These are phyloP conservation scores for Pseudocercospora musae DNA, from an alignment of 2,329 filamentous ascomycete genomes.

Conservation along the genomic window DNA sequence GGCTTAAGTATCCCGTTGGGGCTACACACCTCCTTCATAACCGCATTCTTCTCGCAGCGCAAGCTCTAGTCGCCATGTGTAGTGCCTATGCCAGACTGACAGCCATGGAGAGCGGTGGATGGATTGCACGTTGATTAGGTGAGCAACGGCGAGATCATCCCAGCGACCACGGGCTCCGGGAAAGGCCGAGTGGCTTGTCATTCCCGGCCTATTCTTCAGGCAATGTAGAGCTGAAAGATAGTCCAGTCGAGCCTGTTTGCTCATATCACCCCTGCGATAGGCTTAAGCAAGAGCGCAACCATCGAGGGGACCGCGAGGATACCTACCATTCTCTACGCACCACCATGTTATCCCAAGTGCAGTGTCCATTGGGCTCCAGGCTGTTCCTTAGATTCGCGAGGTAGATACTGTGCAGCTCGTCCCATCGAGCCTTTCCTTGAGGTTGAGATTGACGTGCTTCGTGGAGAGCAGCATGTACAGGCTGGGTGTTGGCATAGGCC, in stretches of 20 bases:
- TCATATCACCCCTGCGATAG: conserved; percentile 20
- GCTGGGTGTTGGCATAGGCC: neutral
- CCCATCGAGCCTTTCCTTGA: conserved; percentile 11
- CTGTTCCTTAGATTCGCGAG: conserved; percentile 6
- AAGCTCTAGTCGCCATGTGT: conserved; percentile 27
- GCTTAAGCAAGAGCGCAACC: neutral
- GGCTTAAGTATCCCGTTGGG: conserved; percentile 35
- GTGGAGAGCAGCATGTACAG: neutral
- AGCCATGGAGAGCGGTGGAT: conserved; percentile 19
- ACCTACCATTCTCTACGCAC: conserved; percentile 19
- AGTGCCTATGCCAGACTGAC: conserved; percentile 16
- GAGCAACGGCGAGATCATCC: conserved; percentile 24
- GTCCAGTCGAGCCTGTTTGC: conserved; percentile 10
- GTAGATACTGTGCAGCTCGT: conserved; percentile 12
- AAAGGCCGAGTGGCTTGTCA: conserved; percentile 9
- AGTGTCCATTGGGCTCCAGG: conserved; percentile 13
- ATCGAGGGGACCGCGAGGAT: neutral
- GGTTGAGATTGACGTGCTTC: neutral
- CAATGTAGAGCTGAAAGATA: conserved; percentile 21
- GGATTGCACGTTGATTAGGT: conserved; percentile 8
- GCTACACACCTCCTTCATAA: conserved; percentile 24
- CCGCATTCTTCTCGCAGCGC: conserved; percentile 34
- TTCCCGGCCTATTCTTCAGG: conserved; percentile 16
- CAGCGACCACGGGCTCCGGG: conserved; percentile 21
- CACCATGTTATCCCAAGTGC: conserved; percentile 22